These are phyloP conservation scores for Mycena floridula DNA, from an alignment of 768 basidiomycete genomes.

Conservation along the genomic window DNA sequence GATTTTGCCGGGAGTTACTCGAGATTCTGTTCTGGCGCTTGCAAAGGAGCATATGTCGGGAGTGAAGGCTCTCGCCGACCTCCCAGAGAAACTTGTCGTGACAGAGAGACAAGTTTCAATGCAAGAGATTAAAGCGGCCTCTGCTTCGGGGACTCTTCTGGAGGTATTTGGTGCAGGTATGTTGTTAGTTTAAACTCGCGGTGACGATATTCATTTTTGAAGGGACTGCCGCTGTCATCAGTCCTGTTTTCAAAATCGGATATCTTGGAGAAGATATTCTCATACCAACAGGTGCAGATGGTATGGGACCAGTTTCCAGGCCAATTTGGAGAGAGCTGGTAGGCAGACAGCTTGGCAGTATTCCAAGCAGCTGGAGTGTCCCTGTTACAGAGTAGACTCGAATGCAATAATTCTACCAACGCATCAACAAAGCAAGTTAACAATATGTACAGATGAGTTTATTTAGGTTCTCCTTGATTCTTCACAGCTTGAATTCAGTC, in stretches of 20 bases:
- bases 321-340: conserved; percentile 69
- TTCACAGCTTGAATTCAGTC: conserved; percentile 52
- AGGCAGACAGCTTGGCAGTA: conserved; percentile 73
- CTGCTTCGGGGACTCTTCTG: conserved; percentile 55
- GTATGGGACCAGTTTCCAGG: conserved; percentile 76
- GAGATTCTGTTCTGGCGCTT: conserved; percentile 76
- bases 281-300: conserved; percentile 61
- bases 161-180: conserved; percentile 81
- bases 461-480: not conserved
- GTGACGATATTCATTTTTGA: no score
- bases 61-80: conserved; percentile 34
- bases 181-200: conserved; percentile 13
- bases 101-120: conserved; percentile 72
- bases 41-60: conserved; percentile 55
- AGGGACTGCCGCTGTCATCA: conserved; percentile 77
- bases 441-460: not conserved
- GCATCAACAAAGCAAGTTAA: no score
- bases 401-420: no score
- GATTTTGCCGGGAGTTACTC: conserved; percentile 89
- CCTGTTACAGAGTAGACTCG: conserved; percentile 25
- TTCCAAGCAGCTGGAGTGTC: conserved; percentile 79
- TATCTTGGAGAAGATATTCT: conserved; percentile 58
- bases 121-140: conserved; percentile 60
- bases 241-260: conserved; percentile 67
- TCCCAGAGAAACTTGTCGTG: conserved; percentile 52